A percentile compares a stretch with the other conserved stretches of the same genome.
phyloP scores from a whole-genome alignment of 257 asterid genomes.

The Forsythia viridissima region DNA sequence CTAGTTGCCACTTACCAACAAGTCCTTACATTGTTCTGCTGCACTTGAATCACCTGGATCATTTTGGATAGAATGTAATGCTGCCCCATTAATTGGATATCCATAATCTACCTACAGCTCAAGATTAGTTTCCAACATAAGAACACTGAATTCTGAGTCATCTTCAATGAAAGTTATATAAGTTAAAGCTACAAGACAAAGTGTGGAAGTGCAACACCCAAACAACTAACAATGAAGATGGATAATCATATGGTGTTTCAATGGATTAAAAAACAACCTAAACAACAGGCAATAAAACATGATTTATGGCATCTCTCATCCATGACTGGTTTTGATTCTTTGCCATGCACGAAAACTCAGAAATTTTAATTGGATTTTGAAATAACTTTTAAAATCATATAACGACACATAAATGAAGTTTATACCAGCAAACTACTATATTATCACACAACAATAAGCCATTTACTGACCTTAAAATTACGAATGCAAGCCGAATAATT shows the following conservation, averaged over 20 bases:
- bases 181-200: neutral
- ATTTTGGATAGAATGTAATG: slow-evolving; percentile 31
- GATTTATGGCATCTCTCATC: neutral
- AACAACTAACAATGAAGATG: neutral
- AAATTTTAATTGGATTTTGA: no score
- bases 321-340: no score
- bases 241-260: neutral
- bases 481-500: no score
- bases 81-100: slow-evolving; percentile 22
- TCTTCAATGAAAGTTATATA: slow-evolving; percentile 6
- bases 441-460: no score
- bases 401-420: no score
- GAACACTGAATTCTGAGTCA: slow-evolving; percentile 20
- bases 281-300: neutral
- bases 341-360: no score
- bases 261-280: no score
- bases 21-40: slow-evolving; percentile 54
- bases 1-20: slow-evolving; percentile 48
- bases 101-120: slow-evolving; percentile 43
- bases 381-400: no score
- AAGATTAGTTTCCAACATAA: slow-evolving; percentile 21
- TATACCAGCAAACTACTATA: no score
- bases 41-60: slow-evolving; percentile 39
- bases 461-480: no score
- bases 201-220: neutral